Evolutionary conservation across 495 filamentous ascomycete genomes (phyloP), one percentile per base, ranked within the genome.

Genomic region (Rostrohypoxylon terebratum): DNA sequence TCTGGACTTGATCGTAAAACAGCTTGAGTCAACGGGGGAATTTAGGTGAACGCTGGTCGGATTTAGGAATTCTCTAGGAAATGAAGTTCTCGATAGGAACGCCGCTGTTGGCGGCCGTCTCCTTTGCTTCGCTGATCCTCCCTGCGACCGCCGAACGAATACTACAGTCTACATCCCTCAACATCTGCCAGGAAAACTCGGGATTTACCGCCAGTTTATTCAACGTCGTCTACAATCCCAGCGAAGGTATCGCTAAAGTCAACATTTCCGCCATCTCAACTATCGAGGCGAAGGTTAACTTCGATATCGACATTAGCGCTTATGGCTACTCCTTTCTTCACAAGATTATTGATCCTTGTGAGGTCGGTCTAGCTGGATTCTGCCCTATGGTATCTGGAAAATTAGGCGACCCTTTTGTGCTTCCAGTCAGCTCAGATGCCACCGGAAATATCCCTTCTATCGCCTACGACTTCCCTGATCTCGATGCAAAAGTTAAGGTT

Each of bases 351-450:
- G 80, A 98, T 77, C 96, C 94, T 18, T 99, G 96, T 85, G 80
- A 85, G 1, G 80, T 86, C 61, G 80, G 86, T 33, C 80, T 97
- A 38, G 77, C 84, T 53, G 94, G 94, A 33, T 86, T 99, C 77
- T 99, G 96, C 81, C 95, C 95, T 45, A 99, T 99, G 96, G 88
- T 85, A 25, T 85, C 94, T 1, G 94, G 94, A 73, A 88, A 91
- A 53, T 89, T 97, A 75, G 84, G 90, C 69, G 84, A 96, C 36
- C 83, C 87, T 20, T 91, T 92, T 64, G 90, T 90, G 59, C 77
- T 94, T 10, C 75, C 80, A 1, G 80, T 97, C n/a, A 77, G 83
- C 8, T 63, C 78, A 16, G 79, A 82, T 33, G 88, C 92, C 14
- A 78, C 91, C 18, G 73, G 81, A 0, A 71, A 82, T 11, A 91